Percentiles rank a stretch among this genome's conserved stretches.
Conservation (phyloP, 2,329 filamentous ascomycete genomes). For the Diaporthe sp. region DNA sequence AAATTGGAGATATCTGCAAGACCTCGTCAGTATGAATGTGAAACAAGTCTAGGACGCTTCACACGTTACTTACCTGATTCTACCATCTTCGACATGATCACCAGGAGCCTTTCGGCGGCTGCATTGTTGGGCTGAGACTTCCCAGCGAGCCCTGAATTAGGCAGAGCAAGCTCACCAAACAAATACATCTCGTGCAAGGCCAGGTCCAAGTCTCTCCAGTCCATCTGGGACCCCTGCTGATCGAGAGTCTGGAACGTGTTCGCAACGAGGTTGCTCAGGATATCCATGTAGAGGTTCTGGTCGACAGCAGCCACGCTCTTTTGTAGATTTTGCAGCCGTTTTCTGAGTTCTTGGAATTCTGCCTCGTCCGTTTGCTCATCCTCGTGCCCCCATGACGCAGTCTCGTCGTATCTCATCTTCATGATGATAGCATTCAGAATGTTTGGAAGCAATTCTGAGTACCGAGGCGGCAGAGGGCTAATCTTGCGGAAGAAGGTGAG, state of each 20-base stretch:
- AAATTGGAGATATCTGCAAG: constrained; percentile 81
- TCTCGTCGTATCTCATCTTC: constrained; percentile 99
- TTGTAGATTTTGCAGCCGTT: constrained; percentile 89
- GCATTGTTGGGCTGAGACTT: constrained; percentile 86
- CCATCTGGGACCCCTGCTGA: constrained; percentile 79
- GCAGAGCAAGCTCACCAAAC: constrained; percentile 94
- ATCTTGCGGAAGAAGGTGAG: constrained; percentile 91
- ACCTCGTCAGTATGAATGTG: constrained; percentile 38
- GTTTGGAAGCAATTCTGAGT: constrained; percentile 85
- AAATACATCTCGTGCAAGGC: constrained; percentile 95
- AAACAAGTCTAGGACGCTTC: not conserved
- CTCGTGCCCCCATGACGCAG: constrained; percentile 91
- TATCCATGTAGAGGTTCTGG: constrained; percentile 88
- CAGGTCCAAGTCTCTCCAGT: constrained; percentile 95
- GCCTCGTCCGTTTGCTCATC: constrained; percentile 97
- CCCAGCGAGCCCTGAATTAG: constrained; percentile 85
- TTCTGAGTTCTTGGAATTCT: constrained; percentile 94
- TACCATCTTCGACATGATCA: constrained; percentile 97
- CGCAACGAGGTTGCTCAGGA: constrained; percentile 88
- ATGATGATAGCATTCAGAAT: constrained; percentile 92
- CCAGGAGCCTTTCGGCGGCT: constrained; percentile 84
- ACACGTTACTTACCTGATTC: constrained; percentile 77
- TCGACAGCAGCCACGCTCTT: constrained; percentile 93
- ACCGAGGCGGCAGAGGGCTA: constrained; percentile 77
- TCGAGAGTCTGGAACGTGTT: constrained; percentile 87